These are phyloP conservation scores for Gryganskiella cystojenkinii DNA, from an alignment of 192 early-diverging fungal species.

Conservation along the genomic window DNA sequence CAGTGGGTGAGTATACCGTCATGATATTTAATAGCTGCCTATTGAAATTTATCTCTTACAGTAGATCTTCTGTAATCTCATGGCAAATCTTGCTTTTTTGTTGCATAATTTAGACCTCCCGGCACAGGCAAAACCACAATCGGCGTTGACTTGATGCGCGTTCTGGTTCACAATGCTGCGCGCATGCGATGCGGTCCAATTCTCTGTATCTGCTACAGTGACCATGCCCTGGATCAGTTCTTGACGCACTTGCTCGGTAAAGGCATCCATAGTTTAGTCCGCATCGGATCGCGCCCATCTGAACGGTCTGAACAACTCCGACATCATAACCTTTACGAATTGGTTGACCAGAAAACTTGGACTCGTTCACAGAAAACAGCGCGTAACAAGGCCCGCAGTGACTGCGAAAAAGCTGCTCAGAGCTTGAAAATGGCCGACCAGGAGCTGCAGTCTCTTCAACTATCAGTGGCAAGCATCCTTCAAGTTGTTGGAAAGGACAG, in stretches of 20 bases:
- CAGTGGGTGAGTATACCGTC: conserved; percentile 46
- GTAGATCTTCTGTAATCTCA: not conserved
- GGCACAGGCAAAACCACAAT: conserved; percentile 60
- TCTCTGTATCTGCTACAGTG: conserved; percentile 59
- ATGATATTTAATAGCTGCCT: not conserved
- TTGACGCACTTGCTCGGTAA: conserved; percentile 56
- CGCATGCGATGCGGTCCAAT: conserved; percentile 42
- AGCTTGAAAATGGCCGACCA: conserved; percentile 1
- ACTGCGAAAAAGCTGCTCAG: too few species aligned
- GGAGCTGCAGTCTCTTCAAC: not conserved
- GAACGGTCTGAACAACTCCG: too few species aligned
- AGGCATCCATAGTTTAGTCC: conserved; percentile 48
- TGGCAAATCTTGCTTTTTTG: not conserved
- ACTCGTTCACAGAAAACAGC: too few species aligned
- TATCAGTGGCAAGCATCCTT: too few species aligned
- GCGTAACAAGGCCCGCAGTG: too few species aligned
- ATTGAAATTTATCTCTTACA: not conserved
- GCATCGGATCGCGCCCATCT: conserved; percentile 51
- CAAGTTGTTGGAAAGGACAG: not conserved
- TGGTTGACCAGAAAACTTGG: too few species aligned
- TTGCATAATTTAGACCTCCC: conserved; percentile 41
- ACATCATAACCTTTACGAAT: too few species aligned
- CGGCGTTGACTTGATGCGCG: conserved; percentile 56
- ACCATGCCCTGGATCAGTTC: conserved; percentile 71
- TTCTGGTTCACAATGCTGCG: conserved; percentile 31